These are phyloP conservation scores for Rubia yunnanensis DNA, from an alignment of 257 asterid genomes.

Conservation along the genomic window DNA sequence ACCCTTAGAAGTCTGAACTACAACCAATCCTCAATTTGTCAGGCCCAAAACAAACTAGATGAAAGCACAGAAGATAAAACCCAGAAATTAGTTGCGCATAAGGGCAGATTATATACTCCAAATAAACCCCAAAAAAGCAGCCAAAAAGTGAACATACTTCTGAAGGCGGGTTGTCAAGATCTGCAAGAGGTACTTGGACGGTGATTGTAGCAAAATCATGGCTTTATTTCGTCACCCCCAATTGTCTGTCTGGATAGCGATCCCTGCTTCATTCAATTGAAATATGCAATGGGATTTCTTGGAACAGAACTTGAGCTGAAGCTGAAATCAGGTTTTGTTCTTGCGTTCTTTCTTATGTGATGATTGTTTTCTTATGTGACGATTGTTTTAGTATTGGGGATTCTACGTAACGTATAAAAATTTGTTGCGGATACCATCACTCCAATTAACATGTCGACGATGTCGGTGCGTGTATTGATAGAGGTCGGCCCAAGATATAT, in stretches of 20 bases:
- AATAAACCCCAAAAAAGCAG: neutral
- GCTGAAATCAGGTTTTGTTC: neutral
- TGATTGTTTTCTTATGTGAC: no score
- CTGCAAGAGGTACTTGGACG: conserved; percentile 82
- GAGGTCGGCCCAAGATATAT: no score
- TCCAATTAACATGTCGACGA: no score
- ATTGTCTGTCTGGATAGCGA: neutral
- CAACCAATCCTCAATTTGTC: neutral
- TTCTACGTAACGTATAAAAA: no score
- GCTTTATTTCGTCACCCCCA: neutral
- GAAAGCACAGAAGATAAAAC: neutral
- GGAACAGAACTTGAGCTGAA: neutral
- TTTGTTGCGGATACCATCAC: no score
- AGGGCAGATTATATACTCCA: neutral
- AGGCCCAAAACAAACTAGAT: neutral
- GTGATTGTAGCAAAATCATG: conserved; percentile 84
- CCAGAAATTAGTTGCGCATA: neutral
- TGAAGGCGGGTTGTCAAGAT: conserved; percentile 72
- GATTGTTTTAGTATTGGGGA: no score
- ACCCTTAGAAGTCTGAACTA: neutral
- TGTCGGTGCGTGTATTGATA: no score
- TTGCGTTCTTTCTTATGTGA: neutral
- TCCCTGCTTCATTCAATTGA: neutral
- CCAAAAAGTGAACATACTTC: conserved; percentile 34
- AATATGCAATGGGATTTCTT: neutral